Base-by-base conservation (phyloP, 768 basidiomycete genomes). In the Boletus fagicola region DNA sequence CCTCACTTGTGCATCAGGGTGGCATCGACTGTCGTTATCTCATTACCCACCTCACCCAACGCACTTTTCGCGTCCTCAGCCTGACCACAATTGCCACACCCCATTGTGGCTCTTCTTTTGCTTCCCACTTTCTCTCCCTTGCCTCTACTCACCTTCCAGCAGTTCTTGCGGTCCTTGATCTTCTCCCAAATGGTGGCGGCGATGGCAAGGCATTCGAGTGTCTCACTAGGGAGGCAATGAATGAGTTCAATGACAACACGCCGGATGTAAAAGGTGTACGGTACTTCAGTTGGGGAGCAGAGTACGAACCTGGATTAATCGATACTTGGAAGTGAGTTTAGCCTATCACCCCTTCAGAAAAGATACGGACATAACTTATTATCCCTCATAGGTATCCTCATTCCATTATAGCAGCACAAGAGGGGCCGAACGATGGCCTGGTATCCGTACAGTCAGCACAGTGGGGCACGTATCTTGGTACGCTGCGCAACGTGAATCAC, bases 401-500 rank as follows among this genome's bases (percentile, higher is more conserved):
- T 67, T 83, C 84, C 8, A 85, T 96, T 30, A 88, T 94, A 45
- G 71, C 87, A 20, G 85, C 88, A 64, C 87, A 89, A 67, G 94
- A 97, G 74, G 96, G 95, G 18, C 85, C 91, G 33, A 97, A 98
- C 65, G 94, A 98, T 70, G 97, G 97, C 1, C 80, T 99, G 47
- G 96, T 99, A 46, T 89, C 87, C 46, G 85, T 96, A 44, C 77
- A 86, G 58, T 93, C 92, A 5, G 86, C 94, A 3, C 85, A 86
- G 78, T 96, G 95, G 94, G 97, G 97, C 38, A 93, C 88, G 18
- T 98, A 98, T 68, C 82, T 92, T 50, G 97, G 94, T n/a, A 98
- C 96, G 2, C 77, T 99, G 20, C 79, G 83, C 38, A 81, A 89
- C 55, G 97, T 97, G 16, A 96, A 92, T 65, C 97, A 99, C 68